Conservation (phyloP, 768 basidiomycete genomes). For the Psilocybe sp. region DNA sequence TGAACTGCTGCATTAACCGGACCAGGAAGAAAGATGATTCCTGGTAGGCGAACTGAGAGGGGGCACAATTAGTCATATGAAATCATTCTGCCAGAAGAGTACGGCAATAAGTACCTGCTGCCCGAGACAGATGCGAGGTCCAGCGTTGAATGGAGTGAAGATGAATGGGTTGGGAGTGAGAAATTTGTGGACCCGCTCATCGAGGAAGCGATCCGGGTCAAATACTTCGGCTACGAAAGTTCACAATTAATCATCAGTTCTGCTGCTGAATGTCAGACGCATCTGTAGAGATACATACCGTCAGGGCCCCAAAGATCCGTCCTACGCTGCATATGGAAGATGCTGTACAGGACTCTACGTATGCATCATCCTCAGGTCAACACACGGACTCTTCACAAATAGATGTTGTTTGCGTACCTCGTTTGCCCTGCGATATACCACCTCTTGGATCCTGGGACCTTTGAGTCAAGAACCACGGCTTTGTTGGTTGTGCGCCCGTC, state of each 20-base stretch:
- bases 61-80: too few relatives aligned
- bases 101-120: slow-evolving; percentile 16
- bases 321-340: slow-evolving; percentile 59
- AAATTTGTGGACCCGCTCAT: slow-evolving; percentile 52
- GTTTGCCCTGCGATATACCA: slow-evolving; percentile 23
- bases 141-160: slow-evolving; percentile 68
- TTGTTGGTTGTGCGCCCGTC: slow-evolving; percentile 15
- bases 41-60: slow-evolving; percentile 42
- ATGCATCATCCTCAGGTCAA: not conserved
- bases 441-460: slow-evolving; percentile 16
- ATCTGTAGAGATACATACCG: slow-evolving; percentile 30
- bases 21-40: slow-evolving; percentile 54
- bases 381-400: not conserved
- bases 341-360: slow-evolving; percentile 33
- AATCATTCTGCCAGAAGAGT: too few relatives aligned
- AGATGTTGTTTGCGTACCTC: slow-evolving; percentile 2
- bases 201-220: slow-evolving; percentile 58
- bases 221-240: slow-evolving; percentile 35
- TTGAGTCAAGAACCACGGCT: slow-evolving; percentile 14
- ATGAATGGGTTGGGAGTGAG: slow-evolving; percentile 63
- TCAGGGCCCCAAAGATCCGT: slow-evolving; percentile 69
- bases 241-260: not conserved
- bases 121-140: slow-evolving; percentile 62
- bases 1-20: slow-evolving; percentile 48
- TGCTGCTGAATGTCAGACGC: not conserved